A percentile compares a stretch with the other conserved stretches of the same genome.
Evolutionary conservation across 768 basidiomycete species (phyloP).

Genomic region (Ramaria sp.): DNA sequence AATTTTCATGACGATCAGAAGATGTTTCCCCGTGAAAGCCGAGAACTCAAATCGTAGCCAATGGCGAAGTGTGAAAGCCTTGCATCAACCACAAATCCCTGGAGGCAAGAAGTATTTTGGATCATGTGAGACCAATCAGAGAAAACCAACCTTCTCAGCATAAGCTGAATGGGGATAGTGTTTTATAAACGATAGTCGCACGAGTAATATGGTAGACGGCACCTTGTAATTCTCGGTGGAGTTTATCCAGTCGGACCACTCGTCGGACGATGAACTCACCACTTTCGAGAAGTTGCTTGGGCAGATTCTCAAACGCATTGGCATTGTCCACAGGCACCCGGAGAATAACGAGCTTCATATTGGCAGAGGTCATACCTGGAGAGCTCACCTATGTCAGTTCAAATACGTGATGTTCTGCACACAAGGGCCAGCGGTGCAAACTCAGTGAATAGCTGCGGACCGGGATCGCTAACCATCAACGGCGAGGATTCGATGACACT

Average conservation of each 20-base stretch:
- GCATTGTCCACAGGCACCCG: constrained; percentile 39
- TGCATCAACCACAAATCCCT: constrained; percentile 58
- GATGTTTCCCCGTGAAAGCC: neutral
- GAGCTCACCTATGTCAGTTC: constrained; percentile 7
- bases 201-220: constrained; percentile 12
- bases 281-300: constrained; percentile 67
- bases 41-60: constrained; percentile 42
- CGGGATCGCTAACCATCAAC: constrained; percentile 59
- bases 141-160: neutral
- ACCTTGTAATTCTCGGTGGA: constrained; percentile 62
- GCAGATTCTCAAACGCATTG: constrained; percentile 35
- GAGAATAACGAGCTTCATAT: constrained; percentile 76
- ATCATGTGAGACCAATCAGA: neutral
- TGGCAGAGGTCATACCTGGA: constrained; percentile 86
- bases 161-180: constrained; percentile 18
- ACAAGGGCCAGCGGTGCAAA: neutral
- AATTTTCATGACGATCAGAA: neutral
- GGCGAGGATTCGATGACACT: constrained; percentile 54
- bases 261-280: constrained; percentile 77
- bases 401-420: neutral
- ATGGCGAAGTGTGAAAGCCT: constrained; percentile 65
- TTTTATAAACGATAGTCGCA: neutral
- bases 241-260: constrained; percentile 55
- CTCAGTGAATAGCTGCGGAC: constrained; percentile 25
- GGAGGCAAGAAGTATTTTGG: constrained; percentile 11